phyloP scores from a whole-genome alignment of 129 eudicot species.

The Sambucus nigra region DNA sequence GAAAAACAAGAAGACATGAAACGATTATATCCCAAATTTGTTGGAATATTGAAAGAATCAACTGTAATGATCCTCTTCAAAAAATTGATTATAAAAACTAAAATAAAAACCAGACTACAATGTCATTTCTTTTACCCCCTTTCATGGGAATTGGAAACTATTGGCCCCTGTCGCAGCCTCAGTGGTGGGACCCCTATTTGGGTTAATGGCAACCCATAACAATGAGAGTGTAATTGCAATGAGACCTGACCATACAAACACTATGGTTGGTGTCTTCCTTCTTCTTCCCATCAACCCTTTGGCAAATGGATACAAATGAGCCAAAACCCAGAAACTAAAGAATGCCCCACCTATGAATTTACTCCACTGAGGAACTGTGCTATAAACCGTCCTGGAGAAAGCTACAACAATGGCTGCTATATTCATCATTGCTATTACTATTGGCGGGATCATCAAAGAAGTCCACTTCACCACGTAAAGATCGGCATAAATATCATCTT shows the following conservation, averaged over 20 bases:
- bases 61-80: too few species aligned
- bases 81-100: too few species aligned
- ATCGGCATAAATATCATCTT: neutral
- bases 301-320: constrained; percentile 15
- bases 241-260: constrained; percentile 16
- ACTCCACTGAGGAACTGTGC: constrained; percentile 9
- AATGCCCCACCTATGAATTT: constrained; percentile 17
- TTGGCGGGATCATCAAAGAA: constrained; percentile 17
- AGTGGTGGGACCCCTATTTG: constrained; percentile 6
- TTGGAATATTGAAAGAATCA: too few species aligned
- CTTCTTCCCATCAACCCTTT: constrained; percentile 18
- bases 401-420: constrained; percentile 6
- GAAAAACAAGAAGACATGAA: too few species aligned
- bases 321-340: constrained; percentile 23
- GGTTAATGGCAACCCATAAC: constrained; percentile 16
- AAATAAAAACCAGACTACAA: too few species aligned
- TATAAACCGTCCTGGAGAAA: constrained; percentile 8
- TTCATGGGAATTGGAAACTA: constrained; percentile 15
- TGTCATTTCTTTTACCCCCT: neutral
- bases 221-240: constrained; percentile 18
- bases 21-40: too few species aligned
- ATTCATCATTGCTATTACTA: constrained; percentile 15
- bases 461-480: constrained; percentile 15
- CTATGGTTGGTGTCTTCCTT: constrained; percentile 18
- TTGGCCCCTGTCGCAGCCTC: neutral